Evolutionary conservation across 2,329 filamentous ascomycete genomes (phyloP).

Genomic region (Magnaporthales sp.): DNA sequence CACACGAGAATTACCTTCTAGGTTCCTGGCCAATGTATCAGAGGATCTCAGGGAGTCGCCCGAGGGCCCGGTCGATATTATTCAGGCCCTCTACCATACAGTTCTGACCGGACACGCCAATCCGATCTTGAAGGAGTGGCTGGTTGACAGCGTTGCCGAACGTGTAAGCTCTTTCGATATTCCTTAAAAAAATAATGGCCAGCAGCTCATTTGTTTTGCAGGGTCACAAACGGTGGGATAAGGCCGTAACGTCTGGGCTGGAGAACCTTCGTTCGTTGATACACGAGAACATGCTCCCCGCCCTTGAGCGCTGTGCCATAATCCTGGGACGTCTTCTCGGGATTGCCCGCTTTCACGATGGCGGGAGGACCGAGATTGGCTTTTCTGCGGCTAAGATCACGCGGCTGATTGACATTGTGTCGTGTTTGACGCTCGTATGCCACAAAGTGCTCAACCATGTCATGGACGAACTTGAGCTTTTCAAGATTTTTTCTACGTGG

Average conservation of each 20-base stretch:
- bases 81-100: slow-evolving; percentile 73
- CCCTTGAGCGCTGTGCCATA: slow-evolving; percentile 72
- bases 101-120: slow-evolving; percentile 77
- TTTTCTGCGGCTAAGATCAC: slow-evolving; percentile 56
- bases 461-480: slow-evolving; percentile 71
- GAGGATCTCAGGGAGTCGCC: slow-evolving; percentile 61
- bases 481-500: slow-evolving; percentile 74
- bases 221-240: slow-evolving; percentile 95
- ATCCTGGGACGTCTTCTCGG: slow-evolving; percentile 77
- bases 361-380: slow-evolving; percentile 51
- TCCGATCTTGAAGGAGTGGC: slow-evolving; percentile 71
- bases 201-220: slow-evolving; percentile 22
- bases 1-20: slow-evolving; percentile 66
- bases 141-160: slow-evolving; percentile 75
- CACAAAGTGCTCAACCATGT: slow-evolving; percentile 64
- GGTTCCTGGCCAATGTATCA: slow-evolving; percentile 71
- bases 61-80: slow-evolving; percentile 50
- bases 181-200: background rate
- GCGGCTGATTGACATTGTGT: slow-evolving; percentile 59
- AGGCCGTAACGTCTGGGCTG: slow-evolving; percentile 69
- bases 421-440: slow-evolving; percentile 65
- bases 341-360: slow-evolving; percentile 70
- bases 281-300: slow-evolving; percentile 83
- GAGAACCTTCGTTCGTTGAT: slow-evolving; percentile 68
- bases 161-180: slow-evolving; percentile 42